Conservation (phyloP, 2,329 filamentous ascomycete species). For the Exophiala lecanii-corni region DNA sequence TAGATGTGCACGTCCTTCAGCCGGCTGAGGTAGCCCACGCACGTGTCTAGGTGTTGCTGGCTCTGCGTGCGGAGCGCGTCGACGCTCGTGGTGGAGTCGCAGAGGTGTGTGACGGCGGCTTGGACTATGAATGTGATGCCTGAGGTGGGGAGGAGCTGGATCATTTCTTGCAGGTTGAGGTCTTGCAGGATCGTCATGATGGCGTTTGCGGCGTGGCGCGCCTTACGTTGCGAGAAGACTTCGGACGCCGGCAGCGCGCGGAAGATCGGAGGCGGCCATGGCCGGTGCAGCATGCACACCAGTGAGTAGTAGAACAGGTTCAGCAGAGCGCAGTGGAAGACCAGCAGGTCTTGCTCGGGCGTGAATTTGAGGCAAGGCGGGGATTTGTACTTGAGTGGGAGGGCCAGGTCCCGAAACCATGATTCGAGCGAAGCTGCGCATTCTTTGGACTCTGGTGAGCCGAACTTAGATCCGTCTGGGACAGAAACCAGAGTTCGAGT, state of each 20-base stretch:
- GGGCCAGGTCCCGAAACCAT: slow-evolving; percentile 3
- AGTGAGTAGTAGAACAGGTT: slow-evolving; percentile 94
- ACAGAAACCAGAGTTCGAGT: slow-evolving; percentile 4
- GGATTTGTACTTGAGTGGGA: slow-evolving; percentile 1
- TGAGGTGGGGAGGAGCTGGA: slow-evolving; percentile 8
- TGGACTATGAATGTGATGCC: slow-evolving; percentile 7
- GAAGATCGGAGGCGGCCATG: slow-evolving; percentile 48
- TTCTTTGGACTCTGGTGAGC: background rate
- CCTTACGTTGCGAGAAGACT: slow-evolving; percentile 7
- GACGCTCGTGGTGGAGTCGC: slow-evolving; percentile 4
- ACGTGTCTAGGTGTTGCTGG: slow-evolving; percentile 4
- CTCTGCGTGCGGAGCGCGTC: slow-evolving; percentile 1
- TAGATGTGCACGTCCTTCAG: slow-evolving; percentile 11
- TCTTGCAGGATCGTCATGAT: slow-evolving; percentile 6
- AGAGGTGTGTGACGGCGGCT: slow-evolving; percentile 4
- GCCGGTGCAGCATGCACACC: slow-evolving; percentile 83
- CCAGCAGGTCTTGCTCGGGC: slow-evolving; percentile 23
- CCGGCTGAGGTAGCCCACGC: slow-evolving; percentile 1
- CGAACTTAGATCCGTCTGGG: background rate
- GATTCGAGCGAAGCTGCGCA: slow-evolving; percentile 4
- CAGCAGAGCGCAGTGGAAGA: slow-evolving; percentile 74
- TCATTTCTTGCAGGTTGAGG: slow-evolving; percentile 7
- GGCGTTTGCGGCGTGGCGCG: slow-evolving; percentile 8
- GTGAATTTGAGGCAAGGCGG: slow-evolving; percentile 4
- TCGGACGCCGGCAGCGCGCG: slow-evolving; percentile 3